Evolutionary conservation across 768 basidiomycete species (phyloP).

Genomic region (Trametopsis cervina): DNA sequence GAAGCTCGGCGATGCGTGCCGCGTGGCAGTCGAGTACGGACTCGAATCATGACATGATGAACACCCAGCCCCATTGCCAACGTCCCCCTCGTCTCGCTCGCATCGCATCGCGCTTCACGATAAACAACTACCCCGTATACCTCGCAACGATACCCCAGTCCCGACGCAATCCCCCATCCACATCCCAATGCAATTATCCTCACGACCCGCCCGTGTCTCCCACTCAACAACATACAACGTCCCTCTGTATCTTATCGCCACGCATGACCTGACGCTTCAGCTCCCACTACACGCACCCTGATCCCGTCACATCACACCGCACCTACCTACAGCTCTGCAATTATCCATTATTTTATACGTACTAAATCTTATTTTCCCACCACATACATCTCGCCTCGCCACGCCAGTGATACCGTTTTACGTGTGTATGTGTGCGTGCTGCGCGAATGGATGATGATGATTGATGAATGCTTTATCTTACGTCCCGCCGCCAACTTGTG

Average conservation of each 20-base stretch:
- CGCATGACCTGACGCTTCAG: too few relatives aligned
- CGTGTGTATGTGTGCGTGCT: too few relatives aligned
- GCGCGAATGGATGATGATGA: too few relatives aligned
- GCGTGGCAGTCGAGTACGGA: constrained; percentile 66
- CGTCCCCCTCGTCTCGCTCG: neutral
- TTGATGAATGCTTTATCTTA: too few relatives aligned
- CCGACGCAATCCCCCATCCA: neutral
- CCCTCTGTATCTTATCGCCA: too few relatives aligned
- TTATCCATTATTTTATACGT: neutral
- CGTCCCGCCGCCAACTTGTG: too few relatives aligned
- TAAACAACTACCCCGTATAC: constrained; percentile 5
- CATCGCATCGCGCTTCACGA: neutral
- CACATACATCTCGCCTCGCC: too few relatives aligned
- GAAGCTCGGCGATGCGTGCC: constrained; percentile 60
- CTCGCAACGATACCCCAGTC: constrained; percentile 11
- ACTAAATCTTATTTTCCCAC: neutral
- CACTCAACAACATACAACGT: too few relatives aligned
- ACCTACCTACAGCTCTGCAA: neutral
- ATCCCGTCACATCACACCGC: neutral
- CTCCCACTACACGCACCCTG: too few relatives aligned
- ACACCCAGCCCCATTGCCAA: neutral
- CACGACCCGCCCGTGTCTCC: too few relatives aligned
- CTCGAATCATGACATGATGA: constrained; percentile 40
- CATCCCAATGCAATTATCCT: neutral
- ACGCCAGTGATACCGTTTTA: too few relatives aligned